Conservation (phyloP, 2,329 filamentous ascomycete species). For the Colletotrichum brevisporum region DNA sequence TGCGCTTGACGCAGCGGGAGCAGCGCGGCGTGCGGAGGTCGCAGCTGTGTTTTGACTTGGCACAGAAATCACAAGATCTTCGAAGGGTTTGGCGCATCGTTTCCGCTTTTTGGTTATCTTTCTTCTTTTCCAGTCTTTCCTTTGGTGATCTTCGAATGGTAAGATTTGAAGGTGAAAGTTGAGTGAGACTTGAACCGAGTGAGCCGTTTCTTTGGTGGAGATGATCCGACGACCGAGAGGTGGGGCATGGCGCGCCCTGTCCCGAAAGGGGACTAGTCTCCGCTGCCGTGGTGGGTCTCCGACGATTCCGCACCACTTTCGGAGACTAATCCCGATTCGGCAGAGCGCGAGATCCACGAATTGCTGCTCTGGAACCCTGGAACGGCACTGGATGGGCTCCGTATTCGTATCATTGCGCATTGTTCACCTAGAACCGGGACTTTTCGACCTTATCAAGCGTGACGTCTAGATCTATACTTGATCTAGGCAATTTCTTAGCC, state of each 20-base stretch:
- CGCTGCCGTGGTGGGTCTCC: constrained; percentile 15
- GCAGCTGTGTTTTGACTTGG: constrained; percentile 69
- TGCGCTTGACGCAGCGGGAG: constrained; percentile 67
- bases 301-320: constrained; percentile 39
- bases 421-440: neutral
- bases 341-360: no score
- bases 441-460: neutral
- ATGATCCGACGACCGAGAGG: neutral
- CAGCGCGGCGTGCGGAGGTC: constrained; percentile 68
- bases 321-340: constrained; percentile 52
- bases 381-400: neutral
- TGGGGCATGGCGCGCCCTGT: neutral
- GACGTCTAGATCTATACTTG: neutral
- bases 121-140: neutral
- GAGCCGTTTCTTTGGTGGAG: constrained; percentile 12
- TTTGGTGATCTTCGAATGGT: no score
- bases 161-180: no score
- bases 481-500: neutral
- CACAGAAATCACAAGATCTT: constrained; percentile 69
- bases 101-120: neutral
- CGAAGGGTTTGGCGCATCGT: constrained; percentile 70
- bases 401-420: neutral
- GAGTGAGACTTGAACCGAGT: constrained; percentile 2
- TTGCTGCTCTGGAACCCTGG: no score
- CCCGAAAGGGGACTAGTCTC: constrained; percentile 35